These are phyloP conservation scores for Straminergon stramineum DNA, from an alignment of 225 moss, liverwort and hornwort species.

Conservation along the genomic window DNA sequence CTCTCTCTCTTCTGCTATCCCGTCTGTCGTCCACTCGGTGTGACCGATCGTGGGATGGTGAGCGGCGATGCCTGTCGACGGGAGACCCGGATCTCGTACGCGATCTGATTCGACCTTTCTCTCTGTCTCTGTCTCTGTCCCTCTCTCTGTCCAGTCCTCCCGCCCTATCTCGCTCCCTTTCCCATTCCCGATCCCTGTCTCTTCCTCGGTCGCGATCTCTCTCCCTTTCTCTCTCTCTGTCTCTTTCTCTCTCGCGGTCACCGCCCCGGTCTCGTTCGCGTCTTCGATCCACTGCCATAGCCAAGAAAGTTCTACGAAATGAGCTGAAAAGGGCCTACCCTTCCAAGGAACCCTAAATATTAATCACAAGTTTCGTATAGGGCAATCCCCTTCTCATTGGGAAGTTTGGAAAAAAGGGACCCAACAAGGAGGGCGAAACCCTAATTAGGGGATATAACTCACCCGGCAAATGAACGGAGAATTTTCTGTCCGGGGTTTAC, in stretches of 20 bases:
- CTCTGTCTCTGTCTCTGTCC: conserved; percentile 74
- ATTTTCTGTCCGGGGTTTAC: not conserved
- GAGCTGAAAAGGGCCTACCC: not conserved
- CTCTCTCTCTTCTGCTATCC: conserved; percentile 43
- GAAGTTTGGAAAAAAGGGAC: not conserved
- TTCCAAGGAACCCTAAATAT: not conserved
- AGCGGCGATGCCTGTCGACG: conserved; percentile 52
- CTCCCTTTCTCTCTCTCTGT: conserved; percentile 45
- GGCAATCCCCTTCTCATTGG: not conserved
- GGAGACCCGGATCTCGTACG: conserved; percentile 68
- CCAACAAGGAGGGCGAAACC: not conserved
- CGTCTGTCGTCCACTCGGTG: conserved; percentile 35
- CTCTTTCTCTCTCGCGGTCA: conserved; percentile 64
- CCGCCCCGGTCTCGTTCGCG: conserved; percentile 65
- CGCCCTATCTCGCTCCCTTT: conserved; percentile 45
- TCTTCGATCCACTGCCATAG: conserved; percentile 54
- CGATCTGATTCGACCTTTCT: conserved; percentile 42
- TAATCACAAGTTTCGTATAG: not conserved
- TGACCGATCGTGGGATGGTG: conserved; percentile 32
- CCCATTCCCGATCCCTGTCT: conserved; percentile 58
- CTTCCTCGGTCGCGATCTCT: conserved; percentile 46
- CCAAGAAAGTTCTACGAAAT: not conserved
- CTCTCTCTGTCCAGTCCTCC: conserved; percentile 35
- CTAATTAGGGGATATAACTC: not conserved
- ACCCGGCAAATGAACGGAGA: not conserved